These are phyloP conservation scores for Pseudogymnoascus sp. DNA, from an alignment of 2,329 filamentous ascomycete species.

Conservation along the genomic window DNA sequence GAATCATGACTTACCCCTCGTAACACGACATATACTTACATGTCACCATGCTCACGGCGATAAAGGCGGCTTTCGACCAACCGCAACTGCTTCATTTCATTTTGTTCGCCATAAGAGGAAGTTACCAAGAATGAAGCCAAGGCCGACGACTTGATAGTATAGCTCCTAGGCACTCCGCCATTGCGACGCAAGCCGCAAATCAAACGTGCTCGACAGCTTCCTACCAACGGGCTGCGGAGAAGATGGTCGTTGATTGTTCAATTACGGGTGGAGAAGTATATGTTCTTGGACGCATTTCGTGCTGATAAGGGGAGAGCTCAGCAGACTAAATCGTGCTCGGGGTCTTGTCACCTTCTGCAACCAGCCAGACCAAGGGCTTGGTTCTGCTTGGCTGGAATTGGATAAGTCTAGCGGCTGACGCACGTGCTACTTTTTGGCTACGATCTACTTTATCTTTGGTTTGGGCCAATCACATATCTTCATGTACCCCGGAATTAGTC, in stretches of 20 bases:
- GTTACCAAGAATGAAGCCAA: not conserved
- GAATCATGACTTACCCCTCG: not conserved
- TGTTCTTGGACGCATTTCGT: not conserved
- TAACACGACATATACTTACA: not conserved
- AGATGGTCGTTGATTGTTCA: not conserved
- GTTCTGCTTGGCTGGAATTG: not conserved
- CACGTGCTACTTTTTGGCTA: not conserved
- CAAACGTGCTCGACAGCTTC: not conserved
- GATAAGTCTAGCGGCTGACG: not conserved
- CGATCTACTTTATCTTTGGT: not conserved
- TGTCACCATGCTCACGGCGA: not conserved
- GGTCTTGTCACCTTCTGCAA: conserved; percentile 6
- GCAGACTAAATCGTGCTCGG: not conserved
- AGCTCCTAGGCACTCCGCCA: not conserved
- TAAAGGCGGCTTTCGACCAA: not conserved
- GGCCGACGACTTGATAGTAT: not conserved
- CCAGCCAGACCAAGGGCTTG: conserved; percentile 2
- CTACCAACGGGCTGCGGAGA: not conserved
- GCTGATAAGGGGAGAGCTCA: not conserved
- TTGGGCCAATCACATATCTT: not conserved
- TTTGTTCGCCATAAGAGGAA: not conserved
- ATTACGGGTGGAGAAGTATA: not conserved
- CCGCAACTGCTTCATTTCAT: not conserved
- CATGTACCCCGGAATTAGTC: not conserved
- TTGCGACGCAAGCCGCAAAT: conserved; percentile 6